phyloP scores from a whole-genome alignment of 257 asterid genomes.

The Jasminum sambac region DNA sequence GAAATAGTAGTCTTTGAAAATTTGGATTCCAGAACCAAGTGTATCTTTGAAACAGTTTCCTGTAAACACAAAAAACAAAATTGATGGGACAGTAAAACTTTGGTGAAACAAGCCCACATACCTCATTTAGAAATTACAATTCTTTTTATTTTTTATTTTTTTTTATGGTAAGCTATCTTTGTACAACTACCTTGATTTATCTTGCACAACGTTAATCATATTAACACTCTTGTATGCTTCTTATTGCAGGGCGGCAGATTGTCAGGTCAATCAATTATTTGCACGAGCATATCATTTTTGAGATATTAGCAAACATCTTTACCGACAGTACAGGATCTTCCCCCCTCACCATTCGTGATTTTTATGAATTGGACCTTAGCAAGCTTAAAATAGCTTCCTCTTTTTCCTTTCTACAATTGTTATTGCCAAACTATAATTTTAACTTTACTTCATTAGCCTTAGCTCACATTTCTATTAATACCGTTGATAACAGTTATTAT shows the following conservation, averaged over 20 bases:
- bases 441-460: not conserved
- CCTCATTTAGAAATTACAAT: not conserved
- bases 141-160: too few species aligned
- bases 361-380: constrained; percentile 6
- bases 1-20: too few species aligned
- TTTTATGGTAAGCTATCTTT: not conserved
- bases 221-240: constrained; percentile 35
- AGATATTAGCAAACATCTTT: not conserved
- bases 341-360: not conserved
- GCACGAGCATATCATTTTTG: not conserved
- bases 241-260: constrained; percentile 81
- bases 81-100: constrained; percentile 4
- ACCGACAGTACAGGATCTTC: not conserved
- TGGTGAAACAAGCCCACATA: constrained; percentile 12
- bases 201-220: constrained; percentile 10
- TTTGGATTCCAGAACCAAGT: too few species aligned
- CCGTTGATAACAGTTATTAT: not conserved
- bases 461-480: not conserved
- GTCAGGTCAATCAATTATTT: constrained; percentile 51
- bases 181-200: constrained; percentile 2
- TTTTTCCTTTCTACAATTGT: constrained; percentile 7
- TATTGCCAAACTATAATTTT: not conserved
- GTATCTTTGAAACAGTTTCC: not conserved
- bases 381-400: constrained; percentile 4
- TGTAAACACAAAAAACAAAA: constrained; percentile 4